Percentiles rank a stretch among this genome's conserved stretches.
phyloP scores from a whole-genome alignment of 2,329 filamentous ascomycete species.

The Cladosporium sp. region DNA sequence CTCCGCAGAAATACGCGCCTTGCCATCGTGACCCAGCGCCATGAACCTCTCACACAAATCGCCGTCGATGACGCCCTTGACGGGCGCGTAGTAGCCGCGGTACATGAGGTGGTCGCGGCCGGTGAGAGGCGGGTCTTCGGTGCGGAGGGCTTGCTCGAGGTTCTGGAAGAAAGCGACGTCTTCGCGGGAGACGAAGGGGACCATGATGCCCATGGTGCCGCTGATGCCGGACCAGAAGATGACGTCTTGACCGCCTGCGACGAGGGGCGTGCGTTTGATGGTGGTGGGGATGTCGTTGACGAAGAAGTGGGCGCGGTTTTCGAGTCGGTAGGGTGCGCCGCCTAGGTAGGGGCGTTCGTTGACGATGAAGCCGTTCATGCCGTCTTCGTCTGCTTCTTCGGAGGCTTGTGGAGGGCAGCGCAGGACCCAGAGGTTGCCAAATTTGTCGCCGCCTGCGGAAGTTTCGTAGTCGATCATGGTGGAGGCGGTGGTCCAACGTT shows the following conservation, averaged over 20 bases:
- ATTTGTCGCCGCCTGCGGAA: conserved; percentile 90
- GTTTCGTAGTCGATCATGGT: conserved; percentile 98
- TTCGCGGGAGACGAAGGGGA: conserved; percentile 86
- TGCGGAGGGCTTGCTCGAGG: conserved; percentile 80
- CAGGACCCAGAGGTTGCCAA: conserved; percentile 91
- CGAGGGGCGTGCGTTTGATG: conserved; percentile 81
- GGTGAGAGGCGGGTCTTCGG: conserved; percentile 79
- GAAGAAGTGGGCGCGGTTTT: conserved; percentile 83
- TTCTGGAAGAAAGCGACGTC: conserved; percentile 98
- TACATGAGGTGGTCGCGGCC: conserved; percentile 96
- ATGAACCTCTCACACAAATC: conserved; percentile 93
- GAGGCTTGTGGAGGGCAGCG: conserved; percentile 82
- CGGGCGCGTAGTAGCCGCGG: conserved; percentile 89
- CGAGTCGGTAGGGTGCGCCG: conserved; percentile 78
- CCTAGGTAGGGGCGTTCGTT: conserved; percentile 88
- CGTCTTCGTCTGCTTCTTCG: conserved; percentile 86
- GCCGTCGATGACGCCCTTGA: conserved; percentile 94
- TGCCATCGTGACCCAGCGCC: conserved; percentile 77
- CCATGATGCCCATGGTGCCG: conserved; percentile 86
- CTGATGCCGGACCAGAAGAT: conserved; percentile 92
- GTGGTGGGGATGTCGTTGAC: conserved; percentile 88
- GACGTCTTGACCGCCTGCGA: conserved; percentile 86
- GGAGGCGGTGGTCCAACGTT: conserved; percentile 84
- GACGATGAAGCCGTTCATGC: conserved; percentile 81
- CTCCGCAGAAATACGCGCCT: conserved; percentile 91